Conservation (phyloP, 768 basidiomycete genomes). For the Suillus occidentalis region DNA sequence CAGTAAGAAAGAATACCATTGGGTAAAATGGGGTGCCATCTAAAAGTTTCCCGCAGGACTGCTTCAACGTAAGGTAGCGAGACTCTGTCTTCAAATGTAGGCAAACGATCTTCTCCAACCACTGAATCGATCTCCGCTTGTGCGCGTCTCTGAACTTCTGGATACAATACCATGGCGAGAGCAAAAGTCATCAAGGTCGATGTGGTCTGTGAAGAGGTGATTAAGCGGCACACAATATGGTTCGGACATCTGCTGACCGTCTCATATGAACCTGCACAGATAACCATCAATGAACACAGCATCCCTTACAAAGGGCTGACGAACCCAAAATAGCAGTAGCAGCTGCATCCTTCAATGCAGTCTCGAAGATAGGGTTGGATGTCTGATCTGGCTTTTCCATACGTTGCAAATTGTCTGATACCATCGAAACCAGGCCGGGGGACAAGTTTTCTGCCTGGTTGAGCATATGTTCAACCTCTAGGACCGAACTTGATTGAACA, state of each 20-base stretch:
- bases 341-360: no score
- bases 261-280: slow-evolving; percentile 20
- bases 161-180: no score
- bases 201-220: slow-evolving; percentile 9
- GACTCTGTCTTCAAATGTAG: neutral
- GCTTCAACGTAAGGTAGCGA: slow-evolving; percentile 13
- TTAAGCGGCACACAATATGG: neutral
- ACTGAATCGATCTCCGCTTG: slow-evolving; percentile 19
- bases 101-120: neutral
- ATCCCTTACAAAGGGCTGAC: neutral
- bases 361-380: slow-evolving; percentile 1
- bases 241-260: slow-evolving; percentile 11
- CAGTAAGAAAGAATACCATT: slow-evolving; percentile 6
- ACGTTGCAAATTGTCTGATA: slow-evolving; percentile 13
- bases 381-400: slow-evolving; percentile 15
- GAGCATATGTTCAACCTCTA: neutral
- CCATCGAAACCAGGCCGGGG: slow-evolving; percentile 8
- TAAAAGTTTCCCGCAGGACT: slow-evolving; percentile 17
- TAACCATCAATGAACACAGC: neutral
- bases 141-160: slow-evolving; percentile 16
- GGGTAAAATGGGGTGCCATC: slow-evolving; percentile 18
- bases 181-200: slow-evolving; percentile 12
- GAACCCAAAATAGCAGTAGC: no score
- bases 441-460: neutral
- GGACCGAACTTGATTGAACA: no score